A percentile compares a stretch with the other conserved stretches of the same genome.
phyloP scores from a whole-genome alignment of 768 basidiomycete genomes.

The Baorangia bicolor region DNA sequence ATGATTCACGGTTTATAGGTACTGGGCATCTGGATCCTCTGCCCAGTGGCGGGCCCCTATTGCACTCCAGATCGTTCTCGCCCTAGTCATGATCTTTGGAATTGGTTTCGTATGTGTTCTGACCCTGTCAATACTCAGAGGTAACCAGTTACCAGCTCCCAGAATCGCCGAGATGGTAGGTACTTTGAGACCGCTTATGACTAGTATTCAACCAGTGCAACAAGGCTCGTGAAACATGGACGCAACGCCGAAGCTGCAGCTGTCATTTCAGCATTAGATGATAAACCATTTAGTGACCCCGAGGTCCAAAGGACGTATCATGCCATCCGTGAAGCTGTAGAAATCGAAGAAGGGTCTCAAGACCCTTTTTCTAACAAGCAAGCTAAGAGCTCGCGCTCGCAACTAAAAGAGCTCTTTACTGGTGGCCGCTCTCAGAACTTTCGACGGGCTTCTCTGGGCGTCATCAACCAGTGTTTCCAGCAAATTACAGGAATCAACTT shows the following conservation, averaged over 20 bases:
- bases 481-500: slow-evolving; percentile 69
- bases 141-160: slow-evolving; percentile 41
- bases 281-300: slow-evolving; percentile 46
- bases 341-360: slow-evolving; percentile 36
- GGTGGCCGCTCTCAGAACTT: slow-evolving; percentile 61
- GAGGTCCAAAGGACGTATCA: slow-evolving; percentile 50
- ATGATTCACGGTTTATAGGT: slow-evolving; percentile 33
- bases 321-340: slow-evolving; percentile 53
- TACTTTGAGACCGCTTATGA: not conserved
- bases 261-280: slow-evolving; percentile 61
- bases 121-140: not conserved
- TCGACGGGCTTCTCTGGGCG: slow-evolving; percentile 52
- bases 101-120: slow-evolving; percentile 45
- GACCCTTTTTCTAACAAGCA: not conserved
- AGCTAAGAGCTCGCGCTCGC: slow-evolving; percentile 11
- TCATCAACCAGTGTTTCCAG: slow-evolving; percentile 64
- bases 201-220: not conserved
- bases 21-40: slow-evolving; percentile 49
- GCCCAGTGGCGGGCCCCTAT: slow-evolving; percentile 66
- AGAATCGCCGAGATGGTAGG: slow-evolving; percentile 58
- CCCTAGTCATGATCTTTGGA: slow-evolving; percentile 48
- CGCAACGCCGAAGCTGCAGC: slow-evolving; percentile 55
- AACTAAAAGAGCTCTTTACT: slow-evolving; percentile 53
- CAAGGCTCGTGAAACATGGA: slow-evolving; percentile 56
- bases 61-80: slow-evolving; percentile 56